These are phyloP conservation scores for Aspergillus egyptiacus DNA, from an alignment of 495 filamentous ascomycete species.

Conservation along the genomic window DNA sequence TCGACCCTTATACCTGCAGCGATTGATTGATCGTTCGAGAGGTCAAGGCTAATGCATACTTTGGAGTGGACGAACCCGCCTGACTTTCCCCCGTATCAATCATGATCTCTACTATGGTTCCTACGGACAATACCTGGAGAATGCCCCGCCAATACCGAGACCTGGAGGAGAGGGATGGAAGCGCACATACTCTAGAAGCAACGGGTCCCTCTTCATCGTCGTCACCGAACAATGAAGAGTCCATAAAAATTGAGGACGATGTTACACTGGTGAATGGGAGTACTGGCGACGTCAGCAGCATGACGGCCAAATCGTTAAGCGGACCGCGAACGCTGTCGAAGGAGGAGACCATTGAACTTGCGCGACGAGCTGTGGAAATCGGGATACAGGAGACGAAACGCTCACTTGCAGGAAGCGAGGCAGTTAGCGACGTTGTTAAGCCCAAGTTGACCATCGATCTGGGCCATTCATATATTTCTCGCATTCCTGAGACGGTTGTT, in stretches of 20 bases:
- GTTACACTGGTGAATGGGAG: slow-evolving; percentile 27
- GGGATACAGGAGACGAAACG: slow-evolving; percentile 64
- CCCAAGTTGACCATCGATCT: slow-evolving; percentile 83
- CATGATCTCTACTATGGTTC: slow-evolving; percentile 38
- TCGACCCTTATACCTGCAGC: slow-evolving; percentile 8
- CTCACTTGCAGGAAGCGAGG: slow-evolving; percentile 60
- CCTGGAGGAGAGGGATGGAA: slow-evolving; percentile 29
- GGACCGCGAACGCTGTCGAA: slow-evolving; percentile 28
- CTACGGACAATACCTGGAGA: slow-evolving; percentile 36
- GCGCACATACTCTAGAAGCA: slow-evolving; percentile 22
- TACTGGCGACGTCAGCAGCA: slow-evolving; percentile 22
- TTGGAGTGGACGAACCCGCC: slow-evolving; percentile 1
- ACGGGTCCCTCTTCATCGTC: slow-evolving; percentile 20
- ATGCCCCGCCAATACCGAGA: slow-evolving; percentile 32
- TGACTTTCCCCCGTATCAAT: slow-evolving; percentile 1
- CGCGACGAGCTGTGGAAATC: slow-evolving; percentile 58
- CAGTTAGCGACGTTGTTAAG: slow-evolving; percentile 62
- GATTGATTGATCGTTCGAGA: slow-evolving; percentile 14
- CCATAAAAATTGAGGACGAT: slow-evolving; percentile 29
- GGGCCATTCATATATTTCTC: slow-evolving; percentile 72
- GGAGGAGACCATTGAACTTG: slow-evolving; percentile 51
- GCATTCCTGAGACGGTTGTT: slow-evolving; percentile 81
- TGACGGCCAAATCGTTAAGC: slow-evolving; percentile 16
- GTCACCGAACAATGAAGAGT: slow-evolving; percentile 25
- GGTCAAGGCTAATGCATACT: slow-evolving; percentile 2